Evolutionary conservation across 2,329 filamentous ascomycete species (phyloP).

Genomic region (Aspergillus tanneri): DNA sequence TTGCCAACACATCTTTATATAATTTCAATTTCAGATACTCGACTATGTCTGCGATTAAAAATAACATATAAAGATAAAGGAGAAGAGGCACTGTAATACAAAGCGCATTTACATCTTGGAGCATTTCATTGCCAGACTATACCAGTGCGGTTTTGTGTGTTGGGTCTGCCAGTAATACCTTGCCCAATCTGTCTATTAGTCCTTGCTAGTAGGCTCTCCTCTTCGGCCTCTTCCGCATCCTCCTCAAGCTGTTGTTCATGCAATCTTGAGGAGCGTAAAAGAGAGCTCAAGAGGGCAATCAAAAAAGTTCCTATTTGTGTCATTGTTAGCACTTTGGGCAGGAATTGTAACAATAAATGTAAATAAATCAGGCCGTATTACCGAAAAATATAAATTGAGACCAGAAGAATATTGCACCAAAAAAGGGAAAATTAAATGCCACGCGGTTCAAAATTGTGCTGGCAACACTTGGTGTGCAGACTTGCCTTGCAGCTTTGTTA

Average conservation of each 20-base stretch:
- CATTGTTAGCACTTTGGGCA: not conserved
- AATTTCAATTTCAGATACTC: no score
- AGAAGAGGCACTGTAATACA: no score
- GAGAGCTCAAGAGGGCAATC: conserved; percentile 72
- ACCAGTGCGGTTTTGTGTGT: conserved; percentile 16
- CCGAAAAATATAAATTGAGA: conserved; percentile 88
- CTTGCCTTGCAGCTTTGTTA: conserved; percentile 68
- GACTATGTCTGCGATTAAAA: no score
- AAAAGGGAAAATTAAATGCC: conserved; percentile 91
- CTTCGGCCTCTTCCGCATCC: conserved; percentile 86
- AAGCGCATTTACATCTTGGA: no score
- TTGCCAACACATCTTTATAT: no score
- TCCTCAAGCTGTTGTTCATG: conserved; percentile 78
- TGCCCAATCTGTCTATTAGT: conserved; percentile 83
- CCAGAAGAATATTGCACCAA: conserved; percentile 92
- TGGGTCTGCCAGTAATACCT: conserved; percentile 68
- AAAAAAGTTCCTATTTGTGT: conserved; percentile 62
- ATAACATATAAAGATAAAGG: no score
- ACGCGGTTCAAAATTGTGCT: conserved; percentile 92
- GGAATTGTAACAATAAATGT: no score
- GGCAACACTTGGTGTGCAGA: conserved; percentile 88
- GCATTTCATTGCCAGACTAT: no score
- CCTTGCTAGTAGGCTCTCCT: conserved; percentile 84
- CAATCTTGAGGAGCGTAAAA: conserved; percentile 77
- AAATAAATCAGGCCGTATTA: conserved; percentile 24